Evolutionary conservation across 2,329 filamentous ascomycete genomes (phyloP), one percentile per base, ranked within the genome.

Genomic region (Penicillium sclerotiorum): DNA sequence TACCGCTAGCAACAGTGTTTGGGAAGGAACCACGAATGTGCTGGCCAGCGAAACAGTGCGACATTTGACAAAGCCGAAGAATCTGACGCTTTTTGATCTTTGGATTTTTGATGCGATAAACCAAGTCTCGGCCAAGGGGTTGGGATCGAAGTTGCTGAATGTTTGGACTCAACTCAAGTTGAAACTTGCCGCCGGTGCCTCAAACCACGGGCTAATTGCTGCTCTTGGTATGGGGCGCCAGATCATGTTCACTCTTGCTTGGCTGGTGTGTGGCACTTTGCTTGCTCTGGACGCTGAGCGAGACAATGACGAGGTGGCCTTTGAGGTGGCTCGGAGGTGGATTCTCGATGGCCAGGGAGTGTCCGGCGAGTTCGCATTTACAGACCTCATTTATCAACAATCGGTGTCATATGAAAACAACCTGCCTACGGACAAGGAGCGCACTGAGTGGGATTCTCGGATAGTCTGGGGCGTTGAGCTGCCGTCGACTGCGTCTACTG

Each of bases 21-120:
- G 84, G 84, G 85, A 87, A 66, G 85, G 86, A 1, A 89, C 86
- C 0, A 88, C 85, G 0, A 85, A 88, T 58, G 83, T 90, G 6
- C 74, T 90, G 50, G 81, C 81, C 9, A 74, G 75, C 22, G 78
- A 80, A 52, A 67, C 77, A 1, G 69, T 79, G 15, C 65, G 77
- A 9, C 49, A 54, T 30, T 21, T 54, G 11, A 54, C 48, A 4
- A 60, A 55, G 9, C 37, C 43, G 3, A 12, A 50, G 15, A 56
- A 60, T 22, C 49, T 56, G 44, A 51, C 32, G 4, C 46, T 63
- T 0, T 64, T 73, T 41, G 68, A 66, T 3, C 66, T 71, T 5
- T 63, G 82, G 41, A 62, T 80, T 30, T 69, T 67, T 2, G 70
- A 78, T 35, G 78, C 77, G 1, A 73, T 78, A 37, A 38, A 21